Conservation (phyloP, 495 filamentous ascomycete genomes). For the Penicillium herquei region DNA sequence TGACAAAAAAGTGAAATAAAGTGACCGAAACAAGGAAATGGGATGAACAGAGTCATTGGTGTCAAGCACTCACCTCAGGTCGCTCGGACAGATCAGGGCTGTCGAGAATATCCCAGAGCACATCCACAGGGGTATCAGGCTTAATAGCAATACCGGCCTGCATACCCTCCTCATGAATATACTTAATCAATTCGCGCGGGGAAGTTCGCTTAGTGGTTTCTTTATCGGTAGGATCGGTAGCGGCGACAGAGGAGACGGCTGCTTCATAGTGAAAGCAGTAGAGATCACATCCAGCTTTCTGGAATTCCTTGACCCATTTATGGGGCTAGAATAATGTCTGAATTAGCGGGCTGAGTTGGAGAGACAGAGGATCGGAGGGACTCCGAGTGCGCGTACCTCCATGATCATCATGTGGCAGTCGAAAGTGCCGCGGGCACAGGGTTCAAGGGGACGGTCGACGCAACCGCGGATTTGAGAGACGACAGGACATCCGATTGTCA, state of each 20-base stretch:
- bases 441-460: slow-evolving; percentile 60
- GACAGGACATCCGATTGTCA: slow-evolving; percentile 93
- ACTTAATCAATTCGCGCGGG: slow-evolving; percentile 81
- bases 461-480: slow-evolving; percentile 88
- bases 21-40: background rate
- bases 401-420: slow-evolving; percentile 99
- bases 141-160: slow-evolving; percentile 94
- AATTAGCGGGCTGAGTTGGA: background rate
- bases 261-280: slow-evolving; percentile 99
- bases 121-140: slow-evolving; percentile 83
- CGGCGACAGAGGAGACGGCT: slow-evolving; percentile 78
- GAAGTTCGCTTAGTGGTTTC: slow-evolving; percentile 64
- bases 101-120: slow-evolving; percentile 87
- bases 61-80: slow-evolving; percentile 71
- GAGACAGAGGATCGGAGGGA: background rate
- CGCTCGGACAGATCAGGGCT: slow-evolving; percentile 65
- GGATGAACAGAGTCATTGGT: no score
- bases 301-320: slow-evolving; percentile 95
- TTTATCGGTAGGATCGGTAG: slow-evolving; percentile 68
- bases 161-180: slow-evolving; percentile 86
- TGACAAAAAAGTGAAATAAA: background rate
- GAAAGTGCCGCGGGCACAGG: slow-evolving; percentile 80
- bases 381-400: slow-evolving; percentile 58
- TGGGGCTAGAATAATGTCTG: slow-evolving; percentile 62
- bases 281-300: slow-evolving; percentile 89